A percentile compares a stretch with the other conserved stretches of the same genome.
Evolutionary conservation across 1,284 basidiomycete species (phyloP).

Genomic region (Fistulinella staudtii): DNA sequence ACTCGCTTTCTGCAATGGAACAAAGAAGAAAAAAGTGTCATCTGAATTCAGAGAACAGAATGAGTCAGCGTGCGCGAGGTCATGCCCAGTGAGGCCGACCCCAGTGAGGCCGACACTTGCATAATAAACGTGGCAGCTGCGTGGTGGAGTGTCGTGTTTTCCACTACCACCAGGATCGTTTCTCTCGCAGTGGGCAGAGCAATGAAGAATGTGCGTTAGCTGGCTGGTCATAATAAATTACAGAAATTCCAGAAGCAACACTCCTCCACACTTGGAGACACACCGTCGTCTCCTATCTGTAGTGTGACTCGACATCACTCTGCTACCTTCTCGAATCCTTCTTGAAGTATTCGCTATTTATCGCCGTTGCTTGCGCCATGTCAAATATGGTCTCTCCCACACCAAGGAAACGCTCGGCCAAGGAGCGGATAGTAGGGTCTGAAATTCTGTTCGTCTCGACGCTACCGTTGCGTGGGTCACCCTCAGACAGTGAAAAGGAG

Average conservation of each 20-base stretch:
- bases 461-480: constrained; percentile 38
- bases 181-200: constrained; percentile 13
- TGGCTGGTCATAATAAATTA: constrained; percentile 28
- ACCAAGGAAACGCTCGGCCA: constrained; percentile 80
- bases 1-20: too few species aligned
- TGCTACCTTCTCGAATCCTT: constrained; percentile 36
- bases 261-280: constrained; percentile 10
- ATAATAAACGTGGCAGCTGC: constrained; percentile 6
- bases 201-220: constrained; percentile 26
- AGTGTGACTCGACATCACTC: constrained; percentile 1
- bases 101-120: neutral
- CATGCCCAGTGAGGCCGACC: too few species aligned
- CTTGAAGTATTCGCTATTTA: constrained; percentile 81
- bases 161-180: constrained; percentile 23
- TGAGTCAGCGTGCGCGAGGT: too few species aligned
- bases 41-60: too few species aligned
- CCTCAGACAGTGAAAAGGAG: constrained; percentile 1
- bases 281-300: neutral
- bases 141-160: constrained; percentile 12
- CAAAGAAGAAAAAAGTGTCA: too few species aligned
- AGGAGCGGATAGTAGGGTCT: constrained; percentile 70
- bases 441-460: constrained; percentile 65
- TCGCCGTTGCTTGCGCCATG: constrained; percentile 71
- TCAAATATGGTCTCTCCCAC: constrained; percentile 90
- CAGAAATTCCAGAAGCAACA: constrained; percentile 24